phyloP scores from a whole-genome alignment of 345 rosid genomes.

The Carallia brachiata region DNA sequence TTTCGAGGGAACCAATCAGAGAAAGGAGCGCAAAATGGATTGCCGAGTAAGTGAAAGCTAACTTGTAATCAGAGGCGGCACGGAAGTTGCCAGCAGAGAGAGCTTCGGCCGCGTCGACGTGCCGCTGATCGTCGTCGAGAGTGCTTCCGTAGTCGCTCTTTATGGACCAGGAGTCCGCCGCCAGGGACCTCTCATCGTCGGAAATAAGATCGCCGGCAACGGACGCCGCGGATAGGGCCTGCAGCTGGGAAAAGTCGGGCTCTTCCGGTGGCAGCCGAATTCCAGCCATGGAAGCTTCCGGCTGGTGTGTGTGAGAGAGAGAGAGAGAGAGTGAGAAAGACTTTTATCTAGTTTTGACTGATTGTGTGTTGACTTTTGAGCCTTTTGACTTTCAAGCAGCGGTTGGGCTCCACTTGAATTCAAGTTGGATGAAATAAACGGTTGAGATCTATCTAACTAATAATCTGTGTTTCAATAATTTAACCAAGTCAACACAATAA shows the following conservation, averaged over 20 bases:
- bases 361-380: too few species aligned
- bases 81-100: slow-evolving; percentile 73
- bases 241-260: slow-evolving; percentile 21
- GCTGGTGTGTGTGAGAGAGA: too few species aligned
- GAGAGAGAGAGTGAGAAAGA: too few species aligned
- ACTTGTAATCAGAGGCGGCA: slow-evolving; percentile 81
- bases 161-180: slow-evolving; percentile 98
- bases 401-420: too few species aligned
- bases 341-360: too few species aligned
- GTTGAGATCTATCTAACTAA: too few species aligned
- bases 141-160: slow-evolving; percentile 99
- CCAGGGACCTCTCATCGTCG: slow-evolving; percentile 93
- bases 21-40: too few species aligned
- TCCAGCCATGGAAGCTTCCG: slow-evolving; percentile 20
- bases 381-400: too few species aligned
- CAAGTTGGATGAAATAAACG: too few species aligned
- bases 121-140: slow-evolving; percentile 97
- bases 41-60: too few species aligned
- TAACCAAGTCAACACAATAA: too few species aligned
- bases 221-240: slow-evolving; percentile 2
- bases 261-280: slow-evolving; percentile 30
- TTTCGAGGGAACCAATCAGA: background rate
- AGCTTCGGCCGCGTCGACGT: slow-evolving; percentile 91
- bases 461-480: too few species aligned
- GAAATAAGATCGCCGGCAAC: slow-evolving; percentile 62